Evolutionary conservation across 2,329 filamentous ascomycete species (phyloP).

Genomic region (Aspergillus costaricaensis): DNA sequence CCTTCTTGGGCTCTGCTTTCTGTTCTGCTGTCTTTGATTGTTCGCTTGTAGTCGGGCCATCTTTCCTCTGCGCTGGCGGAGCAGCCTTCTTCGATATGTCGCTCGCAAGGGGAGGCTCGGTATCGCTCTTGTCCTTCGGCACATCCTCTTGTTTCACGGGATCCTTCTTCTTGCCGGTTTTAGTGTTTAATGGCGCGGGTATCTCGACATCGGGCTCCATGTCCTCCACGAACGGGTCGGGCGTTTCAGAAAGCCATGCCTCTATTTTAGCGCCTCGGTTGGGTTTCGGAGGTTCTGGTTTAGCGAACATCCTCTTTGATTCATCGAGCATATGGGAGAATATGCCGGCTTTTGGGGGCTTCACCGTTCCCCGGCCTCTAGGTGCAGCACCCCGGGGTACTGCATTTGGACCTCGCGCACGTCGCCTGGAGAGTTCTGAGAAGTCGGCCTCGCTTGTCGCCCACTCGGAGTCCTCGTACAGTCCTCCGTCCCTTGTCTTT

Average conservation of each 20-base stretch:
- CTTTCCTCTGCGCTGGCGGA: constrained; percentile 24
- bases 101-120: constrained; percentile 30
- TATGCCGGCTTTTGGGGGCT: constrained; percentile 44
- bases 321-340: constrained; percentile 48
- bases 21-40: constrained; percentile 18
- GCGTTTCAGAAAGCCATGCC: constrained; percentile 61
- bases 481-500: constrained; percentile 29
- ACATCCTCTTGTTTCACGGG: constrained; percentile 27
- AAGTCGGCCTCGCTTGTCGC: constrained; percentile 43
- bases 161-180: constrained; percentile 39
- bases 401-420: constrained; percentile 32
- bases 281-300: constrained; percentile 42
- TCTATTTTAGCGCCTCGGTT: constrained; percentile 57
- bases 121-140: constrained; percentile 21
- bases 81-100: constrained; percentile 29
- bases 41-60: constrained; percentile 19
- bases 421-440: constrained; percentile 40
- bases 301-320: constrained; percentile 49
- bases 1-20: constrained; percentile 10
- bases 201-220: constrained; percentile 38
- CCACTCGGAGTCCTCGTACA: constrained; percentile 38
- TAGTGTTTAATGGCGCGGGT: constrained; percentile 45
- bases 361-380: constrained; percentile 24
- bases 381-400: constrained; percentile 7
- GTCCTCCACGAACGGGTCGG: constrained; percentile 57